Conservation (phyloP, 495 filamentous ascomycete species). For the Haplographium delicatum region DNA sequence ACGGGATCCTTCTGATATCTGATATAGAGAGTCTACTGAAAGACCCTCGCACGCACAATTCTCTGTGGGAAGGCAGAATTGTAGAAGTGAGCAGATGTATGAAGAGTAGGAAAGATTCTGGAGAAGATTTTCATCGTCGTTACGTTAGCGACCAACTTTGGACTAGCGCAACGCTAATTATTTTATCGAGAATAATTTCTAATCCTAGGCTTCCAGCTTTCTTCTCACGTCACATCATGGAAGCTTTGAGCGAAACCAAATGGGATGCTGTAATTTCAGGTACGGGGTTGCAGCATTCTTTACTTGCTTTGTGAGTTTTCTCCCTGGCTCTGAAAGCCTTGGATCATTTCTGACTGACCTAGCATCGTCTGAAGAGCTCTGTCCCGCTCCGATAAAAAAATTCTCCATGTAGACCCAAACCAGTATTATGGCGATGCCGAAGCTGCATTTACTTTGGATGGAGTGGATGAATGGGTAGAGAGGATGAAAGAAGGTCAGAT, state of each 20-base stretch:
- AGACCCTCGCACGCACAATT: slow-evolving; percentile 42
- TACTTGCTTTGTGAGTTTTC: slow-evolving; percentile 80
- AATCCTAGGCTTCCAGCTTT: slow-evolving; percentile 19
- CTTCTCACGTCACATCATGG: slow-evolving; percentile 50
- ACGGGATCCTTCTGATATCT: slow-evolving; percentile 69
- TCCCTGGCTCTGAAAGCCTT: slow-evolving; percentile 8
- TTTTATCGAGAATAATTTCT: slow-evolving; percentile 26
- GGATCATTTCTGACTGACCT: slow-evolving; percentile 57
- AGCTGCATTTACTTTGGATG: slow-evolving; percentile 81
- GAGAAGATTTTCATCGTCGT: slow-evolving; percentile 2
- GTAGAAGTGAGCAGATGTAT: slow-evolving; percentile 48
- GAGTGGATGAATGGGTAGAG: slow-evolving; percentile 69
- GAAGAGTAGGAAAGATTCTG: slow-evolving; percentile 30
- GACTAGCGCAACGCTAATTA: slow-evolving; percentile 25
- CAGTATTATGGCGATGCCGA: slow-evolving; percentile 82
- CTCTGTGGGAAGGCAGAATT: slow-evolving; percentile 37
- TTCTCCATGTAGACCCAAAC: slow-evolving; percentile 86
- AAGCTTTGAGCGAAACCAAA: slow-evolving; percentile 67
- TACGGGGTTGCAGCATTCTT: slow-evolving; percentile 83
- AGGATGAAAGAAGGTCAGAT: slow-evolving; percentile 40
- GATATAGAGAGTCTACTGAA: slow-evolving; percentile 65
- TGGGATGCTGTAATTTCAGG: slow-evolving; percentile 94
- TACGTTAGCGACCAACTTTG: slow-evolving; percentile 18
- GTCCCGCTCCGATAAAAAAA: slow-evolving; percentile 83
- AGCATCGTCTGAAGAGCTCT: slow-evolving; percentile 68